phyloP scores from a whole-genome alignment of 495 filamentous ascomycete species.

The Aspergillus saccharolyticus region DNA sequence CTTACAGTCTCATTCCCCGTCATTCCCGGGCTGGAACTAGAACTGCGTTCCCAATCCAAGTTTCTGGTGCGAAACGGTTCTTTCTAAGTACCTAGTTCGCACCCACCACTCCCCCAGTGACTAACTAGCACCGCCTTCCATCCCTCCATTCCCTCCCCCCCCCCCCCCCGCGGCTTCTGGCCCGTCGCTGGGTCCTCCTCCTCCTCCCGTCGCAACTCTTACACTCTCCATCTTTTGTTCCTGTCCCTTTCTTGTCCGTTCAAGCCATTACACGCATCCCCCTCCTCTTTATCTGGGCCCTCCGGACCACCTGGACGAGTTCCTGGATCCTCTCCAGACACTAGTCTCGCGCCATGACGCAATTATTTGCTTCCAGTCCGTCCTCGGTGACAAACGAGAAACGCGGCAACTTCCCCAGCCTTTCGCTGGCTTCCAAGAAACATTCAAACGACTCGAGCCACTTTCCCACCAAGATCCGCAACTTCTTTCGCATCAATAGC shows the following conservation, averaged over 20 bases:
- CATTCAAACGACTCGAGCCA: constrained; percentile 52
- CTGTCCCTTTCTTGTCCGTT: background rate
- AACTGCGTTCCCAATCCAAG: constrained; percentile 9
- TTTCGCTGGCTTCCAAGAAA: constrained; percentile 46
- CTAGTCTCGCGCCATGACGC: constrained; percentile 33
- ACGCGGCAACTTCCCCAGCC: constrained; percentile 42
- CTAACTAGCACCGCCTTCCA: constrained; percentile 15
- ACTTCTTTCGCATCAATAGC: constrained; percentile 95
- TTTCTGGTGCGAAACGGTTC: constrained; percentile 1
- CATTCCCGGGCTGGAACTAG: constrained; percentile 26
- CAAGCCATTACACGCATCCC: background rate
- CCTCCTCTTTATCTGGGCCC: background rate
- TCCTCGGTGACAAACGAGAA: constrained; percentile 42
- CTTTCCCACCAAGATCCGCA: constrained; percentile 85
- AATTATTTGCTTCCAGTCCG: constrained; percentile 42
- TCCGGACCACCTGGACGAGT: background rate
- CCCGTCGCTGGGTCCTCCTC: constrained; percentile 11
- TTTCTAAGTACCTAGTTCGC: background rate
- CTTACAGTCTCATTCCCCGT: too few relatives aligned
- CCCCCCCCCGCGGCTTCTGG: constrained; percentile 13
- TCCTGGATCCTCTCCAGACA: constrained; percentile 1
- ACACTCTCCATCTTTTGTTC: background rate
- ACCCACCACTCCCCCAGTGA: too few relatives aligned
- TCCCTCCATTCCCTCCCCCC: too few relatives aligned
- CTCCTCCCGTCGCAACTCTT: constrained; percentile 1